These are phyloP conservation scores for Candida maesae DNA, from an alignment of 805 yeast genomes.

Conservation along the genomic window DNA sequence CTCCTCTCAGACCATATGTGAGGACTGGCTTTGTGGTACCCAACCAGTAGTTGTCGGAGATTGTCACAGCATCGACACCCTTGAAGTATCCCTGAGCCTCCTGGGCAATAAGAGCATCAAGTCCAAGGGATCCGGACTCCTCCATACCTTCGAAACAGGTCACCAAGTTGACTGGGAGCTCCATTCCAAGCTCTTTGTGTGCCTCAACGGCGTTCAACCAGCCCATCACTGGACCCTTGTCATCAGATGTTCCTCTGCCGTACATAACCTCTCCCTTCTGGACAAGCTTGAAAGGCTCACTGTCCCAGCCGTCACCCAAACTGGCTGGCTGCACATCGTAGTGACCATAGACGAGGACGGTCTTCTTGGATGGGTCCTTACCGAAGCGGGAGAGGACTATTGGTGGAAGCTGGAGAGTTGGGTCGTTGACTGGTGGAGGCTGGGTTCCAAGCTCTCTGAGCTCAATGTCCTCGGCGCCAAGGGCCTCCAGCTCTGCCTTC, in stretches of 20 bases:
- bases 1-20: conserved; percentile 97
- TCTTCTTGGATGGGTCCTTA: conserved; percentile 75
- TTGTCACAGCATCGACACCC: conserved; percentile 90
- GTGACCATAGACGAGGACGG: conserved; percentile 90
- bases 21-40: conserved; percentile 96
- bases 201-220: conserved; percentile 95
- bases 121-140: conserved; percentile 92
- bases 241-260: conserved; percentile 97
- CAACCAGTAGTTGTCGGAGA: conserved; percentile 97
- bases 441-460: conserved; percentile 82
- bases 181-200: conserved; percentile 77
- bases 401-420: conserved; percentile 80
- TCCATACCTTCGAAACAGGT: conserved; percentile 99
- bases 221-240: conserved; percentile 96
- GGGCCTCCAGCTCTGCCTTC: conserved; percentile 56
- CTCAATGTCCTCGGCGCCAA: conserved; percentile 83
- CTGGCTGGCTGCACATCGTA: conserved; percentile 98
- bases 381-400: conserved; percentile 91
- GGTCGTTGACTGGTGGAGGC: conserved; percentile 80
- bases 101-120: conserved; percentile 73
- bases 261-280: conserved; percentile 67
- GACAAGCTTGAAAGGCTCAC: conserved; percentile 81
- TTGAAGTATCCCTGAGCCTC: conserved; percentile 83
- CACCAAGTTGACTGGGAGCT: conserved; percentile 88
- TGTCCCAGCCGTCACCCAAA: conserved; percentile 89